Conservation (phyloP, 1,284 basidiomycete genomes). For the Trichosporon inkin region DNA sequence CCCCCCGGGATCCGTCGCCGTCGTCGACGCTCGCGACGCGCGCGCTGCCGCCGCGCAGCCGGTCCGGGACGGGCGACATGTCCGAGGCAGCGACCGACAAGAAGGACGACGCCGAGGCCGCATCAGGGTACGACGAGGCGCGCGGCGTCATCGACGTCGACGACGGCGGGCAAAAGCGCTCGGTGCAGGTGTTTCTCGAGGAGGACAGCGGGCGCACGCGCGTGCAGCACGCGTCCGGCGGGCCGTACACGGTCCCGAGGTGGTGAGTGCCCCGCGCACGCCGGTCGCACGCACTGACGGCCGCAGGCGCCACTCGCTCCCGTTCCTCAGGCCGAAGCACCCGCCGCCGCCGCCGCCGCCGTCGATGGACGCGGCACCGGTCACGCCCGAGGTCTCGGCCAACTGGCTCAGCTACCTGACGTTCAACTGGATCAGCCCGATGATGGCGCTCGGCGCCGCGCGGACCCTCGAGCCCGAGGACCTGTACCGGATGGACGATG, state of each 20-base stretch:
- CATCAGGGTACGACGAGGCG: slow-evolving; percentile 17
- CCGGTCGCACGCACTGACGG: not conserved
- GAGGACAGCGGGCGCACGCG: slow-evolving; percentile 39
- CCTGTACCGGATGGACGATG: slow-evolving; percentile 69
- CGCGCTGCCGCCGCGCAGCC: not conserved
- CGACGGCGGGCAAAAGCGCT: slow-evolving; percentile 32
- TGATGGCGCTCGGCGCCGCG: slow-evolving; percentile 59
- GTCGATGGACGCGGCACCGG: slow-evolving; percentile 57
- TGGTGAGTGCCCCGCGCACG: slow-evolving; percentile 32
- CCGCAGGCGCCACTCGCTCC: slow-evolving; percentile 47
- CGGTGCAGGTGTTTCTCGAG: slow-evolving; percentile 43
- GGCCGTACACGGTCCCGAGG: slow-evolving; percentile 42
- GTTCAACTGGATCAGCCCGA: slow-evolving; percentile 69
- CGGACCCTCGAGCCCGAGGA: slow-evolving; percentile 76
- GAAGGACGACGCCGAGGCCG: slow-evolving; percentile 2
- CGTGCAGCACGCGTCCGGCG: slow-evolving; percentile 37
- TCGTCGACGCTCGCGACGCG: slow-evolving; percentile 10
- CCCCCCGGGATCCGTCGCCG: slow-evolving; percentile 12
- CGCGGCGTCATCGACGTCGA: slow-evolving; percentile 25
- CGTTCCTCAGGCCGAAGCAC: slow-evolving; percentile 46
- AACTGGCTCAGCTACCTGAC: slow-evolving; percentile 57
- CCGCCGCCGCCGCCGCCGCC: slow-evolving; percentile 54
- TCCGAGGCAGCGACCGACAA: not conserved
- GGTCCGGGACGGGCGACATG: not conserved
- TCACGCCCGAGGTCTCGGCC: slow-evolving; percentile 57